A percentile compares a stretch with the other conserved stretches of the same genome.
Conservation (phyloP, 495 filamentous ascomycete genomes). For the Sordaria brevicollis region DNA sequence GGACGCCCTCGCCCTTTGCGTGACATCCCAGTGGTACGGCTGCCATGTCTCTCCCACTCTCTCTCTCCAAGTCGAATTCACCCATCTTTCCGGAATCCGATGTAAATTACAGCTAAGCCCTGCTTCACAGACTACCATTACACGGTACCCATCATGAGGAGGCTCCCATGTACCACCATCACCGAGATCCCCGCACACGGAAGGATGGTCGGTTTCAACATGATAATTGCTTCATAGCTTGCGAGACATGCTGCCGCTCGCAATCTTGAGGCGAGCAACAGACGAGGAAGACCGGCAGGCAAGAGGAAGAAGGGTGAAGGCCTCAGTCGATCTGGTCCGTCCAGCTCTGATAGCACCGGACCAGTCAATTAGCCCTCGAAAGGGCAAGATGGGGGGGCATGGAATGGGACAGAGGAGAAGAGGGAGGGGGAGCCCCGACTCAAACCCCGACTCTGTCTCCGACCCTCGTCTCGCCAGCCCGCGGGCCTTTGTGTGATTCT, state of each 20-base stretch:
- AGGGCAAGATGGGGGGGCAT: background rate
- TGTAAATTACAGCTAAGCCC: background rate
- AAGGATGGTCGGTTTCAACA: background rate
- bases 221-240: background rate
- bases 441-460: background rate
- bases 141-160: background rate
- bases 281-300: background rate
- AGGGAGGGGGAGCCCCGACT: background rate
- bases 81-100: background rate
- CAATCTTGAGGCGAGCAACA: background rate
- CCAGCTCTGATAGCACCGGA: background rate
- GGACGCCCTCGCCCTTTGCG: background rate
- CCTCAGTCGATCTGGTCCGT: background rate
- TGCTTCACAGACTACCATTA: background rate
- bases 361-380: background rate
- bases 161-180: background rate
- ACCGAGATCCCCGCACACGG: background rate
- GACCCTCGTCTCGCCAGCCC: background rate
- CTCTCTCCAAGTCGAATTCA: background rate
- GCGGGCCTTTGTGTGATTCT: background rate
- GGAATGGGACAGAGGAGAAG: background rate
- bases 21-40: background rate
- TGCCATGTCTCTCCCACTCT: too few relatives aligned
- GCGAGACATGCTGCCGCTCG: background rate
- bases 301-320: background rate